phyloP scores from a whole-genome alignment of 2,329 filamentous ascomycete genomes.

The Cadophora sp. region DNA sequence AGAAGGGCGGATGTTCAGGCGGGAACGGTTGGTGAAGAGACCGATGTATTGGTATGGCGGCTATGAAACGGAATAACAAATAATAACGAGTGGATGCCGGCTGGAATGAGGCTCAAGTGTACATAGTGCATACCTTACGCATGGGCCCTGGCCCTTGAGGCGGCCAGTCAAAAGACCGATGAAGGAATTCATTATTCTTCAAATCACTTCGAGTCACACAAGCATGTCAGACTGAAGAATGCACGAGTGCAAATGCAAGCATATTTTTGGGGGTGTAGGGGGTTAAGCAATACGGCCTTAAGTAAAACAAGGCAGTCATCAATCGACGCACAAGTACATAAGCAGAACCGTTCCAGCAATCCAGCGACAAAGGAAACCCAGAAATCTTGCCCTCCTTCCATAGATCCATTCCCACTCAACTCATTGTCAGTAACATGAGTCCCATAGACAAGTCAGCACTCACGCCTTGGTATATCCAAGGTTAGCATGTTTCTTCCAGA shows the following conservation, averaged over 20 bases:
- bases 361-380: neutral
- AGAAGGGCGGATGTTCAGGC: too few species aligned
- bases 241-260: neutral
- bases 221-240: neutral
- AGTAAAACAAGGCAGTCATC: neutral
- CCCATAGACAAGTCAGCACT: neutral
- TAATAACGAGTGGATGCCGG: too few species aligned
- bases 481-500: conserved; percentile 27
- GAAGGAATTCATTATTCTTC: neutral
- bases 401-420: neutral
- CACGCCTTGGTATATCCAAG: conserved; percentile 19
- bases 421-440: neutral
- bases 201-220: neutral
- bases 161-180: too few species aligned
- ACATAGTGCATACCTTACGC: too few species aligned
- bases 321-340: neutral
- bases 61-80: too few species aligned
- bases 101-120: too few species aligned
- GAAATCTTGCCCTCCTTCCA: neutral
- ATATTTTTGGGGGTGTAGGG: neutral
- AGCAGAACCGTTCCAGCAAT: neutral
- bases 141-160: too few species aligned
- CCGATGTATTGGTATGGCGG: too few species aligned
- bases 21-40: too few species aligned
- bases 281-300: neutral